phyloP scores from a whole-genome alignment of 139 green algal genomes.

The Chlorella sp. region DNA sequence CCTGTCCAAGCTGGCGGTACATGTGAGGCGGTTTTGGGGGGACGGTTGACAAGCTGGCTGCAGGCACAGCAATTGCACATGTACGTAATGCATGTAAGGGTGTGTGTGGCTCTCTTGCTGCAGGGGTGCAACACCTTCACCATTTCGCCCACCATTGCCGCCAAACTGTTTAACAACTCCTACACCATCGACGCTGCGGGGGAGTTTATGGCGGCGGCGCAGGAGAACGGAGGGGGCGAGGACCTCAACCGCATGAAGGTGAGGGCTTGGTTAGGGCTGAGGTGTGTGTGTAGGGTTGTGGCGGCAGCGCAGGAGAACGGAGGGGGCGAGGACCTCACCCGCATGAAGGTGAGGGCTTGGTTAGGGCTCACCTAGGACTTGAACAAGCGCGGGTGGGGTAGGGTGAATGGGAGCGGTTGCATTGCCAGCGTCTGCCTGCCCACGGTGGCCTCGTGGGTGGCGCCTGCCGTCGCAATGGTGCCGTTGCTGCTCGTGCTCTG shows the following conservation, averaged over 20 bases:
- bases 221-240: neutral
- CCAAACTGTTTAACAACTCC: conserved; percentile 25
- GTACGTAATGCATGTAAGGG: neutral
- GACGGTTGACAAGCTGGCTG: too few relatives aligned
- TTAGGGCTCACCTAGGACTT: too few relatives aligned
- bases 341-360: too few relatives aligned
- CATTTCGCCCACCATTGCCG: conserved; percentile 52
- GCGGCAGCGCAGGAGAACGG: neutral
- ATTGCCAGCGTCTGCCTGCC: too few relatives aligned
- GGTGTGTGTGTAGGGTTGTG: neutral
- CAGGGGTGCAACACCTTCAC: conserved; percentile 79
- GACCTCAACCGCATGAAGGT: too few relatives aligned
- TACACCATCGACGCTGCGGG: conserved; percentile 6
- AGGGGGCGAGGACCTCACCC: neutral
- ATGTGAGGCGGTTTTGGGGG: too few relatives aligned
- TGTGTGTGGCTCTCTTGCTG: neutral
- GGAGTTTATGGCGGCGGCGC: neutral
- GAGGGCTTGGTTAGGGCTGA: too few relatives aligned
- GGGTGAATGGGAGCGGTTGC: too few relatives aligned
- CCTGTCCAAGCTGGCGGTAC: conserved; percentile 2
- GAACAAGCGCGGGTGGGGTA: too few relatives aligned
- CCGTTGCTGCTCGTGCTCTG: too few relatives aligned
- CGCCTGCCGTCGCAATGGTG: too few relatives aligned
- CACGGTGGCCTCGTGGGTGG: too few relatives aligned
- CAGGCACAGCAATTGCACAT: neutral